phyloP scores from a whole-genome alignment of 1,284 basidiomycete genomes.

The Cutaneotrichosporon sp. region DNA sequence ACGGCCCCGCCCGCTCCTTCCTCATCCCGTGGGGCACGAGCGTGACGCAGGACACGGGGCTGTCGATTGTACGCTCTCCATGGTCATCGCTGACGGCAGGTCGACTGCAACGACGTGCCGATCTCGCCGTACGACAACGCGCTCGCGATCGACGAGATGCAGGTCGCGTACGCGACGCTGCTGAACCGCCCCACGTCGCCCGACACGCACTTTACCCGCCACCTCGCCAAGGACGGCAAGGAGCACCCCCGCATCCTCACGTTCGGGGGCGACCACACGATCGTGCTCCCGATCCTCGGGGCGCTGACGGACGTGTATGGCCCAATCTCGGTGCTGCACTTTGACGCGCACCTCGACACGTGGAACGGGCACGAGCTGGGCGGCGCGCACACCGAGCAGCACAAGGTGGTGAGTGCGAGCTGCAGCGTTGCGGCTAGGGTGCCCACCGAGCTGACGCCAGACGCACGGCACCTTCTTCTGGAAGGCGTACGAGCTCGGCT shows the following conservation, averaged over 20 bases:
- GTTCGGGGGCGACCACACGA: slow-evolving; percentile 56
- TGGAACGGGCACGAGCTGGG: slow-evolving; percentile 37
- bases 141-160: slow-evolving; percentile 54
- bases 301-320: slow-evolving; percentile 51
- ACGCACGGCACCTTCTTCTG: slow-evolving; percentile 53
- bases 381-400: slow-evolving; percentile 23
- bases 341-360: slow-evolving; percentile 55
- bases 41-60: slow-evolving; percentile 15
- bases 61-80: slow-evolving; percentile 21
- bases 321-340: slow-evolving; percentile 51
- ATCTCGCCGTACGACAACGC: slow-evolving; percentile 54
- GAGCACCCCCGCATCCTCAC: slow-evolving; percentile 54
- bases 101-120: slow-evolving; percentile 55
- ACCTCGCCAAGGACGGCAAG: slow-evolving; percentile 39
- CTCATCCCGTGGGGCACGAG: slow-evolving; percentile 23
- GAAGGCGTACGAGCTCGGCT: slow-evolving; percentile 53
- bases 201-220: slow-evolving; percentile 14
- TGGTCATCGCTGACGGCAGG: slow-evolving; percentile 22
- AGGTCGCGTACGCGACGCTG: slow-evolving; percentile 41
- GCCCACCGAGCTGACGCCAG: slow-evolving; percentile 36
- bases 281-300: slow-evolving; percentile 55
- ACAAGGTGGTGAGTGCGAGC: slow-evolving; percentile 27
- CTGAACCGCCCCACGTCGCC: slow-evolving; percentile 20
- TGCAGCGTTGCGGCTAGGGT: too few species aligned
- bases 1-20: slow-evolving; percentile 20